phyloP scores from a whole-genome alignment of 768 basidiomycete genomes.

The Panellus pusillus region DNA sequence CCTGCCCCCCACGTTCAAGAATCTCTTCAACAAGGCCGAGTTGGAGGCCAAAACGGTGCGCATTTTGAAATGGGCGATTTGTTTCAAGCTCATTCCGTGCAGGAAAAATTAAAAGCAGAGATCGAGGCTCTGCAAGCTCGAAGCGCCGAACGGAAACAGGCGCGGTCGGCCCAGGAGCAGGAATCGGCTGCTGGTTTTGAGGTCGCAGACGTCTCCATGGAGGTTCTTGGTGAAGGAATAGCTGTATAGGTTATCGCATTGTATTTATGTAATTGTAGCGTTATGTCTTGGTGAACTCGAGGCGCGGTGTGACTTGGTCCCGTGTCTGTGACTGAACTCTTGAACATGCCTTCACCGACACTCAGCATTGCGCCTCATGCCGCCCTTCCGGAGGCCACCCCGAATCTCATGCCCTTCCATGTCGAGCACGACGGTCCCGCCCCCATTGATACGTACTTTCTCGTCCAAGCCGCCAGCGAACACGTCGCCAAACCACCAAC shows the following conservation, averaged over 20 bases:
- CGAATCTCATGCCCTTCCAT: constrained; percentile 83
- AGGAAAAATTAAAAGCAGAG: constrained; percentile 62
- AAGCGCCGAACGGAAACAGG: constrained; percentile 7
- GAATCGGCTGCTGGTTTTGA: constrained; percentile 7
- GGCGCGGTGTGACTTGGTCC: constrained; percentile 12
- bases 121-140: constrained; percentile 51
- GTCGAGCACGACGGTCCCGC: constrained; percentile 71
- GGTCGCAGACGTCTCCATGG: constrained; percentile 14
- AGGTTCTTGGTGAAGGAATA: constrained; percentile 8
- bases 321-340: constrained; percentile 7
- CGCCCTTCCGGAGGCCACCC: constrained; percentile 44
- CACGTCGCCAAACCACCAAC: constrained; percentile 28
- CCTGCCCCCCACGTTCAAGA: constrained; percentile 51
- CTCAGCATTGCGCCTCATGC: constrained; percentile 9
- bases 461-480: constrained; percentile 44
- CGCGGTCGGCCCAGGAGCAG: constrained; percentile 8
- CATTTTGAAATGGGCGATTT: constrained; percentile 4
- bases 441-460: constrained; percentile 73
- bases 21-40: constrained; percentile 54
- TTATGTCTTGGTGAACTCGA: neutral
- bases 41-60: constrained; percentile 58
- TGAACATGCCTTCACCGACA: constrained; percentile 11
- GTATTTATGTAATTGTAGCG: constrained; percentile 12
- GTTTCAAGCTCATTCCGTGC: neutral
- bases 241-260: constrained; percentile 7